A percentile compares a stretch with the other conserved stretches of the same genome.
phyloP scores from a whole-genome alignment of 306 rosid genomes.

The Vachellia pachyceras region DNA sequence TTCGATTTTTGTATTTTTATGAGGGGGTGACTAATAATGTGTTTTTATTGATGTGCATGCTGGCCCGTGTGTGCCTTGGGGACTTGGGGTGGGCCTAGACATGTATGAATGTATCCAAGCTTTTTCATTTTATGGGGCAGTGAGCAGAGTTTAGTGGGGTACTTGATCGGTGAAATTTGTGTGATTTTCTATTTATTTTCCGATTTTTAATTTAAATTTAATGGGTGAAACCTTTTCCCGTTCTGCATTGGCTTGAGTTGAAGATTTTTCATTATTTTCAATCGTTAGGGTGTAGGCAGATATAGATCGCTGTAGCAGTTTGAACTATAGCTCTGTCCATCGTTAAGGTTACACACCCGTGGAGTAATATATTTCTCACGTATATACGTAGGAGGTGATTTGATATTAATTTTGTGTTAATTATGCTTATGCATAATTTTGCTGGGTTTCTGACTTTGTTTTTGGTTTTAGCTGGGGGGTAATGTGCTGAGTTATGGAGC shows the following conservation, averaged over 20 bases:
- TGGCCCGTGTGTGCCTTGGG: conserved; percentile 8
- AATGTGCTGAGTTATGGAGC: conserved; percentile 82
- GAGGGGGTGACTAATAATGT: conserved; percentile 22
- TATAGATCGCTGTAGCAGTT: conserved; percentile 2
- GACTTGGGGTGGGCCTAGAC: conserved; percentile 33
- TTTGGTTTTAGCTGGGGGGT: conserved; percentile 49
- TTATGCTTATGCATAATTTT: conserved; percentile 20
- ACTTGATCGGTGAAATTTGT: background rate
- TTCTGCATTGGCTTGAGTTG: conserved; percentile 23
- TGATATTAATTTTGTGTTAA: conserved; percentile 24
- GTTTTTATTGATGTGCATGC: conserved; percentile 29
- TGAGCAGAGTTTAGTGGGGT: conserved; percentile 10
- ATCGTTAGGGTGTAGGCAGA: background rate
- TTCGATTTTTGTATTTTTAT: background rate
- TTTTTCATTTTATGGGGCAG: conserved; percentile 29
- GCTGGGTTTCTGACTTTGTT: conserved; percentile 32
- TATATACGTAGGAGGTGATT: conserved; percentile 9
- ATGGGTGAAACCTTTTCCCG: conserved; percentile 5
- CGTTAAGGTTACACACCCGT: conserved; percentile 10
- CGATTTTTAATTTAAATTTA: background rate
- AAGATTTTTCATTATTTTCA: conserved; percentile 4
- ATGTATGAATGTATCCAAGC: conserved; percentile 7
- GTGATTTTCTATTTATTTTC: background rate
- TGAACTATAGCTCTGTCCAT: conserved; percentile 7
- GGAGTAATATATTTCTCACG: background rate